Evolutionary conservation across 2,329 filamentous ascomycete species (phyloP), one percentile per base, ranked within the genome.

Genomic region (Verticillium alfalfae): DNA sequence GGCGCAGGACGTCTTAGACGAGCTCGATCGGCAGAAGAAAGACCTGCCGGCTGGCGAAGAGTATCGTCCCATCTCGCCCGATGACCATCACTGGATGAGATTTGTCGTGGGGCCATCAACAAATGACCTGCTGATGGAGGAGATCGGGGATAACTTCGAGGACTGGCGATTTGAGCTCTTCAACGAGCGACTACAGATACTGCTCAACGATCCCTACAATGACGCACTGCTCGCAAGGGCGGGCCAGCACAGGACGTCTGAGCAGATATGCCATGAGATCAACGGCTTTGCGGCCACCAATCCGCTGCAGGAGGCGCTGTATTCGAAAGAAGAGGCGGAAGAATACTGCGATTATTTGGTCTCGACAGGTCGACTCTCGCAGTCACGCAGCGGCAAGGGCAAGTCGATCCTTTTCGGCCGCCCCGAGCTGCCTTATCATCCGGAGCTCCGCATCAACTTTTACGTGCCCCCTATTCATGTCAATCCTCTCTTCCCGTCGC

Each of bases 371-470:
- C 54, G 54, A 4, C 54, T 56, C 13, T 18, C 12, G 1, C 34
- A 16, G 7, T 5, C 45, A 3, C 9, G 49, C 61, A 31, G 26
- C 55, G 16, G 37, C 5, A 41, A 57, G 26, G 56, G 69, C 34
- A 70, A 71, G 22, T 34, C 66, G 6, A 10, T 52, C n/a, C n/a
- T 52, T 18, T 69, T 75, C 22, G 60, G 62, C 60, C 70, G 73
- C 2, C 71, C 73, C 0, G 1, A 34, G 1, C 62, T 66, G 57
- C 59, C 69, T 7, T 66, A 69, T 62, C 70, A 72, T 61, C 73
- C 74, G 1, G 74, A 76, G 61, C 63, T 73, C 52, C 70, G 69
- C 41, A 65, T 73, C 18, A 41, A 63, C 59, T 70, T 68, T 69
- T 54, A 31, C 13, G 31, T 56, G 26, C 54, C 54, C 54, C 31